Evolutionary conservation across 106 monocot genomes (phyloP).

Genomic region (Platanthera zijinensis): DNA sequence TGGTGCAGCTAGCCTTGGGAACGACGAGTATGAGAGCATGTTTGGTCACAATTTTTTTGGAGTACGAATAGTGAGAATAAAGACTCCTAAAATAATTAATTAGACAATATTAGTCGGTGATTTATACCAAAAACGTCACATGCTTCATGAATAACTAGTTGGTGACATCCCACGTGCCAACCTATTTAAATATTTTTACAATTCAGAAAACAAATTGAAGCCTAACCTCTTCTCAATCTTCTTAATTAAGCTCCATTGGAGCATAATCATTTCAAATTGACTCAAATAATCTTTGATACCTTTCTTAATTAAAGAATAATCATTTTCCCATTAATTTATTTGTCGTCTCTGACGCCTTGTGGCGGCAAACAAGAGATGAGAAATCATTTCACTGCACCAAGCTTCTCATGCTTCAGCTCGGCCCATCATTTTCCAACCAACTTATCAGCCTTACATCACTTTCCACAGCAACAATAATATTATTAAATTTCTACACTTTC

Average conservation of each 20-base stretch:
- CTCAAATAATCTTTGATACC: background rate
- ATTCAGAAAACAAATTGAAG: background rate
- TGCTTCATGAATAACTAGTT: background rate
- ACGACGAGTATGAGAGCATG: no score
- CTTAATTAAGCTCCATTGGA: background rate
- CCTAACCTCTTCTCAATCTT: background rate
- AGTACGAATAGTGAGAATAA: no score
- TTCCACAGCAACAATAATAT: background rate
- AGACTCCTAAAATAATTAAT: no score
- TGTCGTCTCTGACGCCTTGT: background rate
- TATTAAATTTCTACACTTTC: background rate
- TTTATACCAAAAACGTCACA: background rate
- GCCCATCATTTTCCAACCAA: background rate
- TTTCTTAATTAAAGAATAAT: background rate
- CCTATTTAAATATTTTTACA: background rate
- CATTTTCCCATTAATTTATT: background rate
- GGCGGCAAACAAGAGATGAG: background rate
- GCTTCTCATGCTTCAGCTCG: background rate
- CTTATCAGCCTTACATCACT: background rate
- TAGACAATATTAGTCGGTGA: background rate
- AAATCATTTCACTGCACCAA: conserved; percentile 3
- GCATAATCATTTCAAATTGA: background rate
- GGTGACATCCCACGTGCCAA: background rate
- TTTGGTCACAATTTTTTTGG: no score
- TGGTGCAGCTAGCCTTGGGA: no score